phyloP scores from a whole-genome alignment of 2,329 filamentous ascomycete species.

The Ophiostoma piceae region DNA sequence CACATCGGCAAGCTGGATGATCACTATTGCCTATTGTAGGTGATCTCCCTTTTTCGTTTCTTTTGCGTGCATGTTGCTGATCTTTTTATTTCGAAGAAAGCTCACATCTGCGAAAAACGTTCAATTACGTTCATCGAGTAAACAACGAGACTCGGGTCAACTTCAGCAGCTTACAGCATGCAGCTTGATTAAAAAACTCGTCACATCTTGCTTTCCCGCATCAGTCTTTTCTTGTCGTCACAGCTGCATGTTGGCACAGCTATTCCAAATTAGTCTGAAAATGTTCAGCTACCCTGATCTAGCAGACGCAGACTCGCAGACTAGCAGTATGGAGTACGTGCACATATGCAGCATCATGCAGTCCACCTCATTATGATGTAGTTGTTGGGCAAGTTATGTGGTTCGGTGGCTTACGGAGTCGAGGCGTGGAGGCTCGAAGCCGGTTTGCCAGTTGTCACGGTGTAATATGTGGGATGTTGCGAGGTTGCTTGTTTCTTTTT shows the following conservation, averaged over 20 bases:
- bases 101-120: too few relatives aligned
- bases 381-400: neutral
- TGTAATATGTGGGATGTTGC: neutral
- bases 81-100: too few relatives aligned
- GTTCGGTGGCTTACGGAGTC: neutral
- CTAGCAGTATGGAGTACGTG: neutral
- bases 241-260: neutral
- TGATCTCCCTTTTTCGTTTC: neutral
- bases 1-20: neutral
- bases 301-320: neutral
- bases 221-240: neutral
- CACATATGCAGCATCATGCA: neutral
- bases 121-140: neutral
- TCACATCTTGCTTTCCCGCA: neutral
- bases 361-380: slow-evolving; percentile 5
- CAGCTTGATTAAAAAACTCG: neutral
- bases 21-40: neutral
- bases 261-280: neutral
- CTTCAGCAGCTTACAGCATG: too few relatives aligned
- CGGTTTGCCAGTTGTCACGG: neutral
- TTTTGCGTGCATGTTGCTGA: too few relatives aligned
- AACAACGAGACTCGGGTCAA: neutral
- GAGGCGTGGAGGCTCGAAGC: too few relatives aligned
- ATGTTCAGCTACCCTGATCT: neutral
- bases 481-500: neutral